A percentile compares a stretch with the other conserved stretches of the same genome.
Conservation (phyloP, 2,329 filamentous ascomycete species). For the Aspergillus versicolor region DNA sequence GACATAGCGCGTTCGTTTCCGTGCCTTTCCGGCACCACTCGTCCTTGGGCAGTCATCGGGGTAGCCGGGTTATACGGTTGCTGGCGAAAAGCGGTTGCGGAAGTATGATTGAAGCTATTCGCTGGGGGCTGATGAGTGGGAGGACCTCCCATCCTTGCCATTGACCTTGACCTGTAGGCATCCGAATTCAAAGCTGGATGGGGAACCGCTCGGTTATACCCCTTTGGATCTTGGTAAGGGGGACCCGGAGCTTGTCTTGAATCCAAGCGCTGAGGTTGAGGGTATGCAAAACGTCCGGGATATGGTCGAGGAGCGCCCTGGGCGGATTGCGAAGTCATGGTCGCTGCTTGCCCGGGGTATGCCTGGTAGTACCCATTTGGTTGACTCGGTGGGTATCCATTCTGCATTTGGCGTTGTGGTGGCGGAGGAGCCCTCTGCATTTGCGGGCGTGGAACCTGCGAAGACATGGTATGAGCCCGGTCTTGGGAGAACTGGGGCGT, state of each 20-base stretch:
- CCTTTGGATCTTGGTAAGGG: slow-evolving; percentile 60
- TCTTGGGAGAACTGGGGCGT: slow-evolving; percentile 62
- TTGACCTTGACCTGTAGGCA: slow-evolving; percentile 86
- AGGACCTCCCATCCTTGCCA: slow-evolving; percentile 74
- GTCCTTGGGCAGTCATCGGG: slow-evolving; percentile 86
- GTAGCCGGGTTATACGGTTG: slow-evolving; percentile 64
- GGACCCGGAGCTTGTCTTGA: slow-evolving; percentile 53
- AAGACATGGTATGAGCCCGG: slow-evolving; percentile 77
- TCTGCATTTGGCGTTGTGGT: slow-evolving; percentile 45
- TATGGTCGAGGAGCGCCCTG: slow-evolving; percentile 63
- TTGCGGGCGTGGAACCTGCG: slow-evolving; percentile 47
- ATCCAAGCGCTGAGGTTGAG: slow-evolving; percentile 69
- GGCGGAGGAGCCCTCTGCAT: slow-evolving; percentile 43
- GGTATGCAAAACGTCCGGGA: slow-evolving; percentile 68
- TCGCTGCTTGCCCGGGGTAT: slow-evolving; percentile 33
- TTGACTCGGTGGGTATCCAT: slow-evolving; percentile 40
- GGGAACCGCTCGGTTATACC: slow-evolving; percentile 57
- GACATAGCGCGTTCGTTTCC: slow-evolving; percentile 97
- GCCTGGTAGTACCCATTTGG: slow-evolving; percentile 42
- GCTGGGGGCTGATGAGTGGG: slow-evolving; percentile 67
- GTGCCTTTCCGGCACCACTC: slow-evolving; percentile 85
- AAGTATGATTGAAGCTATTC: slow-evolving; percentile 63
- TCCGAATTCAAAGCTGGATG: slow-evolving; percentile 79
- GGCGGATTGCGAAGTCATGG: slow-evolving; percentile 48
- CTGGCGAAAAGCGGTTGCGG: slow-evolving; percentile 75